Evolutionary conservation across 2,329 filamentous ascomycete genomes (phyloP).

Genomic region (Malbranchea zuffiana): DNA sequence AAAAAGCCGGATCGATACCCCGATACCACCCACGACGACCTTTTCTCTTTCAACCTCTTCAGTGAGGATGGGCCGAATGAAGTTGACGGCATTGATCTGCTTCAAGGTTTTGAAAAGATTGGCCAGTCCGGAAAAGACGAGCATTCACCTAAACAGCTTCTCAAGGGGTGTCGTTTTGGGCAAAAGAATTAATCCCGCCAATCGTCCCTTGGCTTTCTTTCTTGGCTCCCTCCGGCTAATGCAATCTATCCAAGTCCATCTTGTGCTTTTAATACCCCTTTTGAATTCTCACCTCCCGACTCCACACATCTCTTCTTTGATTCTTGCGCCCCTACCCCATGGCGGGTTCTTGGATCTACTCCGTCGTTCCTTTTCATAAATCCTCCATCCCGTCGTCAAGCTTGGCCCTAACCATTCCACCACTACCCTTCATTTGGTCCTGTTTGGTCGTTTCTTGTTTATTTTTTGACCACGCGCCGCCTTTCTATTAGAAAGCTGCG

Average conservation of each 20-base stretch:
- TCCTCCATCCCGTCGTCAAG: too few species aligned
- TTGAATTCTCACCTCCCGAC: too few species aligned
- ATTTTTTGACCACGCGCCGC: too few species aligned
- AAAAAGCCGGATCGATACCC: slow-evolving; percentile 25
- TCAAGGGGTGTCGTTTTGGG: slow-evolving; percentile 21
- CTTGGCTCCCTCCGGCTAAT: neutral
- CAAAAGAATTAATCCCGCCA: slow-evolving; percentile 11
- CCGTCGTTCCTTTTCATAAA: too few species aligned
- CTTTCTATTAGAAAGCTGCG: too few species aligned
- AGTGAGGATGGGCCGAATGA: slow-evolving; percentile 33
- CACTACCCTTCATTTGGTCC: too few species aligned
- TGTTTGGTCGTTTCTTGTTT: too few species aligned
- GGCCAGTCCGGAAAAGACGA: slow-evolving; percentile 30
- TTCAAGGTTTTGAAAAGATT: slow-evolving; percentile 41
- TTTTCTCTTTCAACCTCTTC: slow-evolving; percentile 40
- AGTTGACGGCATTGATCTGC: slow-evolving; percentile 36
- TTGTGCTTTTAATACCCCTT: neutral
- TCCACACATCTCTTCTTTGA: too few species aligned
- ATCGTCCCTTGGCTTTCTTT: neutral
- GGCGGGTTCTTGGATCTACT: too few species aligned
- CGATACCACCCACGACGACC: slow-evolving; percentile 33
- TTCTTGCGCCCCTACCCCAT: too few species aligned
- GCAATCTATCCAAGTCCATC: neutral
- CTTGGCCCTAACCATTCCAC: too few species aligned
- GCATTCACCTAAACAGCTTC: slow-evolving; percentile 20